Conservation (phyloP, 2,329 filamentous ascomycete genomes). For the Ambrosiella beaveri region DNA sequence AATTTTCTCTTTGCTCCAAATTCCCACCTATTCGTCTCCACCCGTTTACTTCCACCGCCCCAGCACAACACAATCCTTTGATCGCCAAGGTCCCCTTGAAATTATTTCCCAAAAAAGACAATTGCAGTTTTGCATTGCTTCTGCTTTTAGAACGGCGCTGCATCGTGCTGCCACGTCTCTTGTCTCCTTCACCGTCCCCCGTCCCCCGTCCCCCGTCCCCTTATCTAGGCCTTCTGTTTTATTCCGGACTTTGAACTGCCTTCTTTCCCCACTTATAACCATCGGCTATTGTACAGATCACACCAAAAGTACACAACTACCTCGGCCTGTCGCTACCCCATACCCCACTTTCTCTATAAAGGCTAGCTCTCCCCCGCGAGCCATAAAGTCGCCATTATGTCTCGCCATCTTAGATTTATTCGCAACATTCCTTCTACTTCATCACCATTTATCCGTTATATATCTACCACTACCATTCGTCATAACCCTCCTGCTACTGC, state of each 20-base stretch:
- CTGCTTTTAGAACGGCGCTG: background rate
- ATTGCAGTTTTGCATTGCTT: background rate
- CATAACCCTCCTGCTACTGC: constrained; percentile 1
- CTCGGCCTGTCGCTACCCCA: background rate
- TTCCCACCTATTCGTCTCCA: background rate
- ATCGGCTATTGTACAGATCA: constrained; percentile 1
- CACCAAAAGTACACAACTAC: background rate
- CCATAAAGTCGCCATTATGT: constrained; percentile 4
- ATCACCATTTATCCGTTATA: constrained; percentile 9
- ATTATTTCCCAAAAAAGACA: background rate
- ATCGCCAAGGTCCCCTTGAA: background rate
- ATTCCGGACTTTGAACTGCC: background rate
- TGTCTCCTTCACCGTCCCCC: background rate
- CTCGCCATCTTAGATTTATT: constrained; percentile 8
- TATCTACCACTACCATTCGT: constrained; percentile 11
- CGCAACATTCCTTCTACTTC: constrained; percentile 4
- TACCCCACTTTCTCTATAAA: constrained; percentile 9
- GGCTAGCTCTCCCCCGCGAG: background rate
- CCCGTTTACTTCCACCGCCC: background rate
- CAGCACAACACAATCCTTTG: background rate
- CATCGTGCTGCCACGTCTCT: background rate
- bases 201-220: background rate
- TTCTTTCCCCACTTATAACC: background rate
- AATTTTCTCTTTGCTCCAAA: background rate
- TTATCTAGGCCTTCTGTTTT: background rate